phyloP scores from a whole-genome alignment of 2,329 filamentous ascomycete genomes.

The Penicillium sp. region DNA sequence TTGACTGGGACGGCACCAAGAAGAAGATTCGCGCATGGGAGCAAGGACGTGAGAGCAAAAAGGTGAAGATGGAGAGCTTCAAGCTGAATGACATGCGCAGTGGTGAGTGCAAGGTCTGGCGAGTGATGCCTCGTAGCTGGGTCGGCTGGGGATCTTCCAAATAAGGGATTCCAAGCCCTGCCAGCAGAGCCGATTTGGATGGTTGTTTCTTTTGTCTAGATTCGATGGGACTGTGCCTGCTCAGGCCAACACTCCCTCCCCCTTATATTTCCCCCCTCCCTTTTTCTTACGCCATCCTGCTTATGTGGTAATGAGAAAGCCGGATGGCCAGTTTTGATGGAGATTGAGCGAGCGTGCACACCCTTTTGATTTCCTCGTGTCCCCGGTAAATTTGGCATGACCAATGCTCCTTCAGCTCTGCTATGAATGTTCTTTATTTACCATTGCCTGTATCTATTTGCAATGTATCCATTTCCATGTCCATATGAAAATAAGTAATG shows the following conservation, averaged over 20 bases:
- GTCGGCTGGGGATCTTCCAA: constrained; percentile 70
- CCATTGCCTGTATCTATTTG: neutral
- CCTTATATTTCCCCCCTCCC: constrained; percentile 4
- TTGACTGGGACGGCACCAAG: constrained; percentile 98
- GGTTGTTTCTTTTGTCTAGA: constrained; percentile 14
- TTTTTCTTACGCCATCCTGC: constrained; percentile 9
- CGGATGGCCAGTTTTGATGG: constrained; percentile 18
- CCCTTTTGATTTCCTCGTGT: constrained; percentile 15
- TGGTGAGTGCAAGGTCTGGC: constrained; percentile 96
- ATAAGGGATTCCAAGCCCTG: constrained; percentile 4
- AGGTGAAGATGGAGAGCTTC: constrained; percentile 91
- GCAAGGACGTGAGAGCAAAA: constrained; percentile 88
- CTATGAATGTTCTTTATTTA: constrained; percentile 9
- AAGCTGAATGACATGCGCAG: constrained; percentile 86
- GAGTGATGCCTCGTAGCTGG: constrained; percentile 88
- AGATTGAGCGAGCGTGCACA: constrained; percentile 26
- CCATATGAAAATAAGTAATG: neutral
- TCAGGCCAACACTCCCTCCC: constrained; percentile 2
- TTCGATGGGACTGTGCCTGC: constrained; percentile 20
- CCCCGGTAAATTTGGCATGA: constrained; percentile 21
- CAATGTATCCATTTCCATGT: neutral
- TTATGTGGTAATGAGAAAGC: constrained; percentile 23
- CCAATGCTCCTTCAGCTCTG: constrained; percentile 11
- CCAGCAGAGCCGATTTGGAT: neutral
- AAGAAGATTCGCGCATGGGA: constrained; percentile 97